Evolutionary conservation across 1,284 basidiomycete genomes (phyloP).

Genomic region (Cutaneotrichosporon sp.): DNA sequence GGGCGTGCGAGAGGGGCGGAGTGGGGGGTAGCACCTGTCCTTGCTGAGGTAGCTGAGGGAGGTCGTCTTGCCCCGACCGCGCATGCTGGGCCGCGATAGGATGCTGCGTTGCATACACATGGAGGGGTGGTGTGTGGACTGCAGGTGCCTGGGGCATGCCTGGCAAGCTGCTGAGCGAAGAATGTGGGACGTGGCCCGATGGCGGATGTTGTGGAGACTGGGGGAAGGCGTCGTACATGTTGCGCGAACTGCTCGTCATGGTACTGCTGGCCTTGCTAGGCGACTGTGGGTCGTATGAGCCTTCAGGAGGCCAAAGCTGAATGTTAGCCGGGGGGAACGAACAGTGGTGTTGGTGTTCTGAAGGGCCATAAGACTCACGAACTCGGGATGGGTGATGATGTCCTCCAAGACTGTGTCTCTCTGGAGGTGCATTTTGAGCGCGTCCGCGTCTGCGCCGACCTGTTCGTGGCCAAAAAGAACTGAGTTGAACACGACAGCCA

Average conservation of each 20-base stretch:
- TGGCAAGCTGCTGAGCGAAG: background rate
- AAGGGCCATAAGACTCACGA: constrained; percentile 22
- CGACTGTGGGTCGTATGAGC: background rate
- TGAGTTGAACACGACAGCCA: constrained; percentile 75
- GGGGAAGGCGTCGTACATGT: background rate
- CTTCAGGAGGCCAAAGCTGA: background rate
- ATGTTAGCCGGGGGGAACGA: background rate
- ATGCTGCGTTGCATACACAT: constrained; percentile 2
- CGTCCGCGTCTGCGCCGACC: constrained; percentile 65
- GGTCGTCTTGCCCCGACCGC: background rate
- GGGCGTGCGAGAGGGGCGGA: too few species aligned
- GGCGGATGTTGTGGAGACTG: background rate
- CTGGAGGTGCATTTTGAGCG: constrained; percentile 63
- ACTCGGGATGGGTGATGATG: constrained; percentile 62
- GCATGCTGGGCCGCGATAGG: constrained; percentile 4
- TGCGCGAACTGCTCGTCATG: background rate
- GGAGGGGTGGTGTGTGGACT: background rate
- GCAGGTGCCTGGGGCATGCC: background rate
- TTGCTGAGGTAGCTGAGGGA: background rate
- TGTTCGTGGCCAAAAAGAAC: constrained; percentile 89
- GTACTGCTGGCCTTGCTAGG: constrained; percentile 1
- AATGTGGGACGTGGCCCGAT: background rate
- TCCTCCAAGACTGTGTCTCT: constrained; percentile 88
- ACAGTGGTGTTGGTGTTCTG: too few species aligned
- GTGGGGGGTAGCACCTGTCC: background rate